Evolutionary conservation across 495 filamentous ascomycete genomes (phyloP).

Genomic region (Sabuloglossum arenarium): DNA sequence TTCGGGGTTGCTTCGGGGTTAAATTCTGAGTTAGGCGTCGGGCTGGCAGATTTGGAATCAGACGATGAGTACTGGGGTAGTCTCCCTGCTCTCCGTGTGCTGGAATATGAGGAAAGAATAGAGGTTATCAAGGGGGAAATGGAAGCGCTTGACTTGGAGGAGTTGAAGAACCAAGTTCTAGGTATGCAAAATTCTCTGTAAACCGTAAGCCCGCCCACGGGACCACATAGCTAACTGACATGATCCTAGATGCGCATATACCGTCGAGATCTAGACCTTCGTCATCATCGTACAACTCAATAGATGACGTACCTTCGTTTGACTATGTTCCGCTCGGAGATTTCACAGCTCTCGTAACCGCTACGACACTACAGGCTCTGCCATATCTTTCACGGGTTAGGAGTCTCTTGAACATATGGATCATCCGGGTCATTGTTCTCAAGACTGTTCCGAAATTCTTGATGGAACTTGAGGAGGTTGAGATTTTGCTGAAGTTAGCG

Average conservation of each 20-base stretch:
- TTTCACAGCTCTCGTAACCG: conserved; percentile 73
- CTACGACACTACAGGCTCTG: conserved; percentile 66
- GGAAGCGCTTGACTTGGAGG: conserved; percentile 66
- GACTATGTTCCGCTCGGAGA: conserved; percentile 47
- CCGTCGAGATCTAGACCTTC: conserved; percentile 31
- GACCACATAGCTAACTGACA: not conserved
- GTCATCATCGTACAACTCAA: conserved; percentile 29
- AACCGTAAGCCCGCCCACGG: not conserved
- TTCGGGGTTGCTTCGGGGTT: not conserved
- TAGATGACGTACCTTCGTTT: conserved; percentile 22
- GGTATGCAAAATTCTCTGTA: not conserved
- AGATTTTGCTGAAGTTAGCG: conserved; percentile 39
- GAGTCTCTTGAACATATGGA: conserved; percentile 52
- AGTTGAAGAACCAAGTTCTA: conserved; percentile 74
- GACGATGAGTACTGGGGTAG: conserved; percentile 43
- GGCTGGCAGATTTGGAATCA: conserved; percentile 2
- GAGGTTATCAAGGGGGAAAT: conserved; percentile 60
- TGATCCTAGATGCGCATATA: conserved; percentile 40
- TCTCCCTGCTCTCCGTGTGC: conserved; percentile 36
- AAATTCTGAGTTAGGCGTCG: not conserved
- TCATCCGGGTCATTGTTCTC: conserved; percentile 49
- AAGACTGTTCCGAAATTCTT: conserved; percentile 49
- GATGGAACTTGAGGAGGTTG: conserved; percentile 37
- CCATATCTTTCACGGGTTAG: conserved; percentile 59
- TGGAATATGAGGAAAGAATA: conserved; percentile 48